Conservation (phyloP, 768 basidiomycete species). For the Cystofilobasidium bisporidii region DNA sequence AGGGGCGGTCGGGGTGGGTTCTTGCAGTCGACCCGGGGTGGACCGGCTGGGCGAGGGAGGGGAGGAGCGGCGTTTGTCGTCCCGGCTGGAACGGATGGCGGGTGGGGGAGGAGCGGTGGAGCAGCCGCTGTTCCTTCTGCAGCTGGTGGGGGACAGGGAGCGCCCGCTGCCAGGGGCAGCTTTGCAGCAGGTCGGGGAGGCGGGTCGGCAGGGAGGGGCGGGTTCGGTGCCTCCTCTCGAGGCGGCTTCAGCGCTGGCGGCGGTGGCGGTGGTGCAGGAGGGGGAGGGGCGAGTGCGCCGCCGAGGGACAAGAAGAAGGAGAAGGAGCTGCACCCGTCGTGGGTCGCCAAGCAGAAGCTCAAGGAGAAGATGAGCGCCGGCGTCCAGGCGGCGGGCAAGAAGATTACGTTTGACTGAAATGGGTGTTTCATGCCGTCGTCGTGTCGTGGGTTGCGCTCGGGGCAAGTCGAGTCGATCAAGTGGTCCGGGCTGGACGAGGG, state of each 20-base stretch:
- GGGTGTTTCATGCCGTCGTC: too few species aligned
- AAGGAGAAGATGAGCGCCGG: constrained; percentile 50
- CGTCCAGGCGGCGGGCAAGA: constrained; percentile 65
- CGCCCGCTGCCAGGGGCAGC: background rate
- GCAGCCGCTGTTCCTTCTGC: background rate
- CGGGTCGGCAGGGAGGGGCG: background rate
- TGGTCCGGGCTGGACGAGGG: too few species aligned
- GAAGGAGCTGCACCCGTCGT: constrained; percentile 73
- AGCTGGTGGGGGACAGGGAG: background rate
- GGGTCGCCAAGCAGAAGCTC: constrained; percentile 82
- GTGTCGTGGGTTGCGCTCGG: too few species aligned
- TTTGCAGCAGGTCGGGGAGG: background rate
- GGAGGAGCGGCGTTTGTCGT: constrained; percentile 8
- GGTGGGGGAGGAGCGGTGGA: constrained; percentile 2
- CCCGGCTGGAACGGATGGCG: background rate
- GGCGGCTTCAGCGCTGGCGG: background rate
- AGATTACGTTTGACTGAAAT: constrained; percentile 54
- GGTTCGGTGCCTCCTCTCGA: background rate
- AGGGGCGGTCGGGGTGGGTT: constrained; percentile 22
- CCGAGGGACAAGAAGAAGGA: constrained; percentile 35
- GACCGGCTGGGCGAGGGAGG: constrained; percentile 1
- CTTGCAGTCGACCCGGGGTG: background rate
- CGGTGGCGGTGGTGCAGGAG: background rate
- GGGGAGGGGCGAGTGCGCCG: constrained; percentile 6
- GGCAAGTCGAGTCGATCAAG: too few species aligned